Conservation (phyloP, 441 rosid genomes). For the Manihot esculenta region DNA sequence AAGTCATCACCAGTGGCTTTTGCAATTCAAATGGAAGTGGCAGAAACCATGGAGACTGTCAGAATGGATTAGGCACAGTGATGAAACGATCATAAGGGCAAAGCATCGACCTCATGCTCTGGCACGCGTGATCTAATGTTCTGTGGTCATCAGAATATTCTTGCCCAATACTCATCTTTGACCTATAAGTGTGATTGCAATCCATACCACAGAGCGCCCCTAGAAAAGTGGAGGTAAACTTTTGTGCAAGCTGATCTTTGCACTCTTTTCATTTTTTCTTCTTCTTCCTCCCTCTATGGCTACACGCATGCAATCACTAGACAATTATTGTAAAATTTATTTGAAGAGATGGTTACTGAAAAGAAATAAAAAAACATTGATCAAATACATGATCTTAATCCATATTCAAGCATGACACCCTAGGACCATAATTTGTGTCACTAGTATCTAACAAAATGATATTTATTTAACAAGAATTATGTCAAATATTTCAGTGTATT, state of each 20-base stretch:
- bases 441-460: too few relatives aligned
- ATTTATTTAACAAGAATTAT: too few relatives aligned
- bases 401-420: too few relatives aligned
- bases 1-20: conserved; percentile 94
- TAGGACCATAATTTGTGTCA: too few relatives aligned
- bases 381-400: too few relatives aligned
- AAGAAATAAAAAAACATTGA: too few relatives aligned
- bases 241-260: conserved; percentile 3
- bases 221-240: conserved; percentile 47
- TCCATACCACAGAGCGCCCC: conserved; percentile 28
- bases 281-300: neutral
- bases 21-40: conserved; percentile 99
- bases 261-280: neutral
- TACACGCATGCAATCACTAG: neutral
- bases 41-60: conserved; percentile 99
- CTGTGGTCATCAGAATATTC: conserved; percentile 23
- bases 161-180: conserved; percentile 37
- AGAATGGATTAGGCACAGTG: conserved; percentile 87
- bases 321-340: conserved; percentile 1
- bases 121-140: conserved; percentile 34
- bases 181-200: conserved; percentile 34
- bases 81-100: conserved; percentile 66
- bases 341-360: neutral
- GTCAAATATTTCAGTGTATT: too few relatives aligned
- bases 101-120: conserved; percentile 61